phyloP scores from a whole-genome alignment of 2,329 filamentous ascomycete genomes.

The Exophiala sp. region DNA sequence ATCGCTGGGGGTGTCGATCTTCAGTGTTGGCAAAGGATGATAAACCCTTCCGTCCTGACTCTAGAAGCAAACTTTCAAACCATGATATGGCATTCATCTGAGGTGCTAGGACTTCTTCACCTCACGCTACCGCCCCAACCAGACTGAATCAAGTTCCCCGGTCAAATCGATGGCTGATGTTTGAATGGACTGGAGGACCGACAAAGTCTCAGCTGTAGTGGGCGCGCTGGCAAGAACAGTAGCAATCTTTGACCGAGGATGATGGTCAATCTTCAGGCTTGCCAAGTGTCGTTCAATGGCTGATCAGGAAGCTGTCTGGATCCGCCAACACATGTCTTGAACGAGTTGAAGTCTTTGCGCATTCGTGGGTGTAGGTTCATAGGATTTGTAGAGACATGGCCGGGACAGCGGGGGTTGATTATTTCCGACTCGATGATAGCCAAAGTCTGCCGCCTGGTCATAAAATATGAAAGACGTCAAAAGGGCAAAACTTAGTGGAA shows the following conservation, averaged over 20 bases:
- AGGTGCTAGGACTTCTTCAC: background rate
- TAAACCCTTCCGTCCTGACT: background rate
- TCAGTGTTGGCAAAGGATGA: background rate
- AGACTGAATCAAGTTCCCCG: slow-evolving; percentile 5
- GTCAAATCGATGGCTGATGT: background rate
- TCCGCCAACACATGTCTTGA: slow-evolving; percentile 6
- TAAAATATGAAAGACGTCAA: slow-evolving; percentile 20
- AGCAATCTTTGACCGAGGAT: background rate
- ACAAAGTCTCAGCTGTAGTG: background rate
- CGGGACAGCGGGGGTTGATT: slow-evolving; percentile 4
- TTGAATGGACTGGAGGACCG: background rate
- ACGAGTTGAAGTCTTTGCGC: slow-evolving; percentile 2
- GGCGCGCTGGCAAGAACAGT: background rate
- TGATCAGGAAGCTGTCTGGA: slow-evolving; percentile 9
- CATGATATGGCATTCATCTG: background rate
- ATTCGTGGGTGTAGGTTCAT: slow-evolving; percentile 6
- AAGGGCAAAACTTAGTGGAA: slow-evolving; percentile 17
- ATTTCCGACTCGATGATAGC: no score
- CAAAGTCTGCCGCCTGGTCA: slow-evolving; percentile 8
- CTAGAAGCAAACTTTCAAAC: background rate
- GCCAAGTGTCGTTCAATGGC: slow-evolving; percentile 1
- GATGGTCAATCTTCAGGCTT: slow-evolving; percentile 1
- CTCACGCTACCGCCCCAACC: background rate
- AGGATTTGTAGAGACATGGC: slow-evolving; percentile 10
- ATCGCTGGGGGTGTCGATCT: background rate